These are phyloP conservation scores for Scedosporium dehoogii DNA, from an alignment of 2,329 filamentous ascomycete species.

Conservation along the genomic window DNA sequence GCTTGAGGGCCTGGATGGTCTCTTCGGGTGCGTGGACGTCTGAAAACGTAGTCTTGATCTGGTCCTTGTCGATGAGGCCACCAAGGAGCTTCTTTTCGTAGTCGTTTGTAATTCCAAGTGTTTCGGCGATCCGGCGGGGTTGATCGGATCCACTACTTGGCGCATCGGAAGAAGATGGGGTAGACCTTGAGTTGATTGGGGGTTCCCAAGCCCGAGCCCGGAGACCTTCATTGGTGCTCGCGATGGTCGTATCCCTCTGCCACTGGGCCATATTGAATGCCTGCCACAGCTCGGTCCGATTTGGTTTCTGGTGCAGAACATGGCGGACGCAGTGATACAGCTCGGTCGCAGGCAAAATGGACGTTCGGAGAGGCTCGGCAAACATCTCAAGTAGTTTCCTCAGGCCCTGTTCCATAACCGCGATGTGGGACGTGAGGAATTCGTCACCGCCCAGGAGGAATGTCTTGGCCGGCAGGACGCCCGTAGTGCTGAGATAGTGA, in stretches of 20 bases:
- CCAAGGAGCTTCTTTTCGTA: constrained; percentile 76
- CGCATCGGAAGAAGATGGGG: not conserved
- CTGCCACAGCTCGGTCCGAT: constrained; percentile 6
- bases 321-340: constrained; percentile 26
- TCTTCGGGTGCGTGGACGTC: constrained; percentile 76
- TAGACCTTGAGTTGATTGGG: not conserved
- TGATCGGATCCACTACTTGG: not conserved
- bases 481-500: constrained; percentile 5
- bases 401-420: constrained; percentile 3
- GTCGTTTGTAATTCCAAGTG: constrained; percentile 3
- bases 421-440: not conserved
- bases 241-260: constrained; percentile 4
- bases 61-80: constrained; percentile 71
- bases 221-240: constrained; percentile 5
- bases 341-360: constrained; percentile 27
- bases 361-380: constrained; percentile 17
- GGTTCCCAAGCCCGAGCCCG: not conserved
- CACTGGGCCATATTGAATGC: constrained; percentile 8
- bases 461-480: constrained; percentile 4
- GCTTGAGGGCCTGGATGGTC: constrained; percentile 79
- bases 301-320: constrained; percentile 7
- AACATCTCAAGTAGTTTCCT: constrained; percentile 4
- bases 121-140: not conserved
- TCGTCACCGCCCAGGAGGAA: not conserved
- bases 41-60: constrained; percentile 77